phyloP scores from a whole-genome alignment of 2,329 filamentous ascomycete genomes.

The Byssochlamys sp. region DNA sequence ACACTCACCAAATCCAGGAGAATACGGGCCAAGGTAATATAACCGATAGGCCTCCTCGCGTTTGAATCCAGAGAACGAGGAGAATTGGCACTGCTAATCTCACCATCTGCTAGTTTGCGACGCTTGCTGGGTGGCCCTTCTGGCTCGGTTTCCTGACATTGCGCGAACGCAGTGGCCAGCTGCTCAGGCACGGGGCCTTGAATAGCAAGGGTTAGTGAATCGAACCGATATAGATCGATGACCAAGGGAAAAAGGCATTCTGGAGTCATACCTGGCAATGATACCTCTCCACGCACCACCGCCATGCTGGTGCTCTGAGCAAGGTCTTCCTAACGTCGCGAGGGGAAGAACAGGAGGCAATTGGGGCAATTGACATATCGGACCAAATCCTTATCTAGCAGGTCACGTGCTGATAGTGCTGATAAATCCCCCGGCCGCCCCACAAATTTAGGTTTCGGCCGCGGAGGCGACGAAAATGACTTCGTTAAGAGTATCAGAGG shows the following conservation, averaged over 20 bases:
- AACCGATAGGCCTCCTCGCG: conserved; percentile 15
- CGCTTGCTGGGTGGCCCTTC: conserved; percentile 22
- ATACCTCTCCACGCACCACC: conserved; percentile 6
- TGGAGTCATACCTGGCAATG: conserved; percentile 7
- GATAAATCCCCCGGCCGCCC: not conserved
- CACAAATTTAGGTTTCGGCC: not conserved
- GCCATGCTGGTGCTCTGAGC: conserved; percentile 9
- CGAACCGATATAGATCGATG: not conserved
- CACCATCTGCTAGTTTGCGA: conserved; percentile 18
- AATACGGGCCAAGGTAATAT: conserved; percentile 24
- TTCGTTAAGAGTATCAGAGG: no score
- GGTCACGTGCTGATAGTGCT: not conserved
- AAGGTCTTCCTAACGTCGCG: conserved; percentile 1
- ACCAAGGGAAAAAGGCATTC: not conserved
- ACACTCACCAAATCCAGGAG: conserved; percentile 21
- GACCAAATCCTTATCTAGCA: not conserved
- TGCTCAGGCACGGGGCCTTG: conserved; percentile 15
- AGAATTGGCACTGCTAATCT: conserved; percentile 10
- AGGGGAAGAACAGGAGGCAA: not conserved
- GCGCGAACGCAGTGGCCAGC: conserved; percentile 15
- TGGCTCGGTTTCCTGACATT: conserved; percentile 5
- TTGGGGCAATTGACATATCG: not conserved
- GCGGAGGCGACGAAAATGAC: no score
- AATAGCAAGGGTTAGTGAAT: conserved; percentile 1
- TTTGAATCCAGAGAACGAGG: conserved; percentile 8